phyloP scores from a whole-genome alignment of 371 early-diverging fungal genomes.

The Mucor piriformis region DNA sequence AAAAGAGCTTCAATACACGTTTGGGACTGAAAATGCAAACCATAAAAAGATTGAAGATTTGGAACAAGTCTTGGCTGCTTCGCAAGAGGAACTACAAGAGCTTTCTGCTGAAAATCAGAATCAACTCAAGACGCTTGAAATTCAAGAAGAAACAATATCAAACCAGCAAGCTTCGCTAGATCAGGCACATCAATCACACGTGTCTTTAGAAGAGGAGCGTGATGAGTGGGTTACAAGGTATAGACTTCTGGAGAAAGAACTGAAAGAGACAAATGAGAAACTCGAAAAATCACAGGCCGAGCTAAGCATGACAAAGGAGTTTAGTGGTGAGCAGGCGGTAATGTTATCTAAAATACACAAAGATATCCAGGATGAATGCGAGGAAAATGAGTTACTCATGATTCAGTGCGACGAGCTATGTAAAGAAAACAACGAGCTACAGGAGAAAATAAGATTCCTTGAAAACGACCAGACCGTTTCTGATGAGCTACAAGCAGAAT shows the following conservation, averaged over 20 bases:
- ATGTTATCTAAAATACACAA: constrained; percentile 41
- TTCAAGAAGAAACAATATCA: constrained; percentile 43
- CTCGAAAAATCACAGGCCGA: constrained; percentile 39
- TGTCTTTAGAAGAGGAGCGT: constrained; percentile 51
- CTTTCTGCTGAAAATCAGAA: constrained; percentile 46
- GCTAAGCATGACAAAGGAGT: constrained; percentile 62
- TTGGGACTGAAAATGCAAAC: constrained; percentile 68
- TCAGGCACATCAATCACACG: constrained; percentile 31
- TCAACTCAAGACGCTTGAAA: constrained; percentile 43
- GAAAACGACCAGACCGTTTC: constrained; percentile 20
- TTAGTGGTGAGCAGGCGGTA: constrained; percentile 58
- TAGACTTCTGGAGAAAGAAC: constrained; percentile 62
- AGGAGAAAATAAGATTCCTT: constrained; percentile 53
- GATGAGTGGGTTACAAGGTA: constrained; percentile 64
- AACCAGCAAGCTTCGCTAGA: constrained; percentile 40
- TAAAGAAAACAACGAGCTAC: constrained; percentile 39
- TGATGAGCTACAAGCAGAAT: constrained; percentile 20
- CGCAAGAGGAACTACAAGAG: constrained; percentile 60
- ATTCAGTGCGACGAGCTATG: constrained; percentile 52
- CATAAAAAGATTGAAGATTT: constrained; percentile 58
- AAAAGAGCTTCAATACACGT: constrained; percentile 95
- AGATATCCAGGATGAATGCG: constrained; percentile 55
- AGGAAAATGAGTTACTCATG: constrained; percentile 50
- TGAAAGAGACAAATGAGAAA: constrained; percentile 45
- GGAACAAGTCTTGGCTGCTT: constrained; percentile 46